These are phyloP conservation scores for Nicotiana obtusifolia DNA, from an alignment of 257 asterid species.

Conservation along the genomic window DNA sequence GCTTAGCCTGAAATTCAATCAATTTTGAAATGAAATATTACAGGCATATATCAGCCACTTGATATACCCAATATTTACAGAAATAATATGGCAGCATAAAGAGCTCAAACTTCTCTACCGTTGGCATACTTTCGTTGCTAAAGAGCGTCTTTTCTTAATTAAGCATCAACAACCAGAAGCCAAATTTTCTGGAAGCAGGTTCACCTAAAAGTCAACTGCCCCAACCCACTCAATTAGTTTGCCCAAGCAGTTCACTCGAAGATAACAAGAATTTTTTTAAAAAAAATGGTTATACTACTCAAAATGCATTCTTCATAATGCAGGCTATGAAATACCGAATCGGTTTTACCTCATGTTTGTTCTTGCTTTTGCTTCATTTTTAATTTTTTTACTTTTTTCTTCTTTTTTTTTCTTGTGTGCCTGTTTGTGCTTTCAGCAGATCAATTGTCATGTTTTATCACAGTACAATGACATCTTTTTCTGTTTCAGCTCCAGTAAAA, in stretches of 20 bases:
- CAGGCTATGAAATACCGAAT: neutral
- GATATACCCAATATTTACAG: neutral
- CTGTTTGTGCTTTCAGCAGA: slow-evolving; percentile 5
- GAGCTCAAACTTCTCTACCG: neutral
- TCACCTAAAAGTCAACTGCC: neutral
- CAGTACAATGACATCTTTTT: neutral
- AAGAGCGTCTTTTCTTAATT: neutral
- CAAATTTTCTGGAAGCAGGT: neutral
- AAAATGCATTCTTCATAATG: neutral
- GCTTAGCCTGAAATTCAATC: neutral
- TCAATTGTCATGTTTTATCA: slow-evolving; percentile 3
- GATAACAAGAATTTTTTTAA: neutral
- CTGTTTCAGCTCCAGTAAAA: neutral
- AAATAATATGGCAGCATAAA: neutral
- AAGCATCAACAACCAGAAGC: neutral
- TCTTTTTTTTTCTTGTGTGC: neutral
- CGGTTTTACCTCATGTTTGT: neutral
- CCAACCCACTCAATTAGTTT: neutral
- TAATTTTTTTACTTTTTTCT: neutral
- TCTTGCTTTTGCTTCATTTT: neutral
- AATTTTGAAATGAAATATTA: too few relatives aligned
- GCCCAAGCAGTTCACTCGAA: neutral
- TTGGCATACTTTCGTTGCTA: neutral
- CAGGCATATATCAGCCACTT: neutral
- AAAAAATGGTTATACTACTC: neutral